Base-by-base conservation (phyloP, 2,329 filamentous ascomycete genomes). In the Aspergillus latus region DNA sequence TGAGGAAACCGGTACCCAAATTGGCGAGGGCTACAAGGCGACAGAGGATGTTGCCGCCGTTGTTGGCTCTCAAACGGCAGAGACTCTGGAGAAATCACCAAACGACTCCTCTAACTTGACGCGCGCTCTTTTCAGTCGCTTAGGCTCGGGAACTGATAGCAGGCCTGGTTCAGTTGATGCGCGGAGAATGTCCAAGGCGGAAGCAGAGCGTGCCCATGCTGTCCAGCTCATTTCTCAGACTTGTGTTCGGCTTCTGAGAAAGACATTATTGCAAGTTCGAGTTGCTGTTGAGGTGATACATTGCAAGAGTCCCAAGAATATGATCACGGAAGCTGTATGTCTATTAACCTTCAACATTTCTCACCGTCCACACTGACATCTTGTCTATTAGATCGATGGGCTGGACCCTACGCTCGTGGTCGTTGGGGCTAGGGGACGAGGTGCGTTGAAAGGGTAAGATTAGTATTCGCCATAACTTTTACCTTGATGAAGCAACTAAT, bases 271-370 rank as follows among this genome's bases (percentile, higher is more conserved):
- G 57, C 93, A 99, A 72, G 92, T 97, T 48, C 86, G 92, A 56
- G 89, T 97, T 47, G 91, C 96, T 49, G 88, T 99, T 34, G 94
- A 99, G 75, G 93, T 97, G 28, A 88, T 99, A 63, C 94, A 97
- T 75, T 97, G 94, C 86, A 97, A 97, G 81, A 97, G 90, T 68
- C 92, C 94, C 3, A 93, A 94, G 73, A 92, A 97, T 72, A 83
- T 97, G 78, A 92, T 99, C 62, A 96, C 92, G 0, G 94, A 97
- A 78, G 92, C 97, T 64, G 83, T 85, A 68, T 74, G 82, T 78
- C 13, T 15, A 8, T 8, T 29, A 15, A 2, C 36, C 16, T 3
- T 5, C 10, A 5, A 8, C n/a, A 43, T 10, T 34, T 34, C 32
- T 28, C 16, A 4, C 2, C 42, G 48, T 40, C 29, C 43, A 21